Evolutionary conservation across 306 rosid genomes (phyloP).

Genomic region (Gleditsia sinensis): DNA sequence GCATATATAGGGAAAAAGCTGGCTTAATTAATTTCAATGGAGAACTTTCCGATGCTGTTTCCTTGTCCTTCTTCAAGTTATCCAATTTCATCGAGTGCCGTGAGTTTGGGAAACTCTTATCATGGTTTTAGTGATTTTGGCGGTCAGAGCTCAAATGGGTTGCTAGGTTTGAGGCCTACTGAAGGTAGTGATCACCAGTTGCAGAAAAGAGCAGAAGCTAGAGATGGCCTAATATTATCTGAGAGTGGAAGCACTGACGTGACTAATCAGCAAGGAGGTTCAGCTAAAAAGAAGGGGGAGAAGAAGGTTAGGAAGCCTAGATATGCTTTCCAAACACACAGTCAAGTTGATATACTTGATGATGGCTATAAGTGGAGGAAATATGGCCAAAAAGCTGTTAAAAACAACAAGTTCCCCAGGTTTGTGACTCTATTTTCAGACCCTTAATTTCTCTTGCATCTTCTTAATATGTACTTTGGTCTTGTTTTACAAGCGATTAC

Average conservation of each 20-base stretch:
- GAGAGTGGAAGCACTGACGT: constrained; percentile 8
- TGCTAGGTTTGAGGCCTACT: constrained; percentile 39
- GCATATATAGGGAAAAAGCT: not conserved
- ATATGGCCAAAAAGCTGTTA: constrained; percentile 84
- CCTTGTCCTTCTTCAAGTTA: constrained; percentile 48
- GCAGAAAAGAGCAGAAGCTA: not conserved
- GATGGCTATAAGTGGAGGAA: constrained; percentile 92
- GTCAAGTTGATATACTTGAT: constrained; percentile 82
- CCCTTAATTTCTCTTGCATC: not conserved
- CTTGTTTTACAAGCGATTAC: not conserved
- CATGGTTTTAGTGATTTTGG: not conserved
- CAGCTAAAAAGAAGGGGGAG: constrained; percentile 46
- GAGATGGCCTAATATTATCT: constrained; percentile 4
- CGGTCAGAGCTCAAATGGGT: constrained; percentile 27
- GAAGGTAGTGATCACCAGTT: not conserved
- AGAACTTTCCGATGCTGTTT: constrained; percentile 57
- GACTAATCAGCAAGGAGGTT: not conserved
- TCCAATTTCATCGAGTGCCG: constrained; percentile 27
- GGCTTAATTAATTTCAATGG: constrained; percentile 38
- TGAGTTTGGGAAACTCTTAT: constrained; percentile 4
- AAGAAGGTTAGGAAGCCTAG: constrained; percentile 56
- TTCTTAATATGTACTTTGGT: not conserved
- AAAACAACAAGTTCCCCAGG: constrained; percentile 85
- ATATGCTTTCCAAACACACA: constrained; percentile 76
- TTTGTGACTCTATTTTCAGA: not conserved